These are phyloP conservation scores for Simplicillium aogashimaense DNA, from an alignment of 2,329 filamentous ascomycete species.

Conservation along the genomic window DNA sequence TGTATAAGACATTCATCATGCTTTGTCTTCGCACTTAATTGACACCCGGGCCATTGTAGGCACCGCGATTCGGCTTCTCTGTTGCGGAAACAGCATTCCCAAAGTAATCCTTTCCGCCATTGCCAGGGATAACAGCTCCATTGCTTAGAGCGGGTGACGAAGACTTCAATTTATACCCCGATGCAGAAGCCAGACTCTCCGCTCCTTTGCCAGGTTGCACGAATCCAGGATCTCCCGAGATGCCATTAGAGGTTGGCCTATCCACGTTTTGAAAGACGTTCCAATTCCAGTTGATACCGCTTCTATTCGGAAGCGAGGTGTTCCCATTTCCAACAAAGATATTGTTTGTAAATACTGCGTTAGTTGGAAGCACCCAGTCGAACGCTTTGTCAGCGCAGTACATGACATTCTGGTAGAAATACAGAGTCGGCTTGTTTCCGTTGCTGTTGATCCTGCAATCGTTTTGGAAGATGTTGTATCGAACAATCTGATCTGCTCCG, in stretches of 20 bases:
- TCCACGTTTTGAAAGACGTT: constrained; percentile 13
- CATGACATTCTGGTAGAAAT: constrained; percentile 16
- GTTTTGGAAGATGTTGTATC: constrained; percentile 17
- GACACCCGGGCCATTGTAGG: constrained; percentile 10
- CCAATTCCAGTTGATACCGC: constrained; percentile 10
- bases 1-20: no score
- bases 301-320: constrained; percentile 9
- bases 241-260: constrained; percentile 9
- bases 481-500: constrained; percentile 13
- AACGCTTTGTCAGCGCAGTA: constrained; percentile 13
- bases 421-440: constrained; percentile 10
- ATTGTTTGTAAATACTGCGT: constrained; percentile 14
- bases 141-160: constrained; percentile 10
- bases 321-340: constrained; percentile 14
- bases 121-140: constrained; percentile 9
- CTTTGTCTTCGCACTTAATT: neutral
- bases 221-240: constrained; percentile 9
- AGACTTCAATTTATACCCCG: constrained; percentile 9
- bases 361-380: constrained; percentile 9
- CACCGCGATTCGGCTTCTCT: constrained; percentile 11
- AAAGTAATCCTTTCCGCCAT: constrained; percentile 12
- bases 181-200: constrained; percentile 6
- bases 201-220: constrained; percentile 5
- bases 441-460: constrained; percentile 15
- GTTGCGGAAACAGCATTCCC: constrained; percentile 8